Evolutionary conservation across 371 early-diverging fungal species (phyloP), one percentile per base, ranked within the genome.

Genomic region (Mucor circinelloides): DNA sequence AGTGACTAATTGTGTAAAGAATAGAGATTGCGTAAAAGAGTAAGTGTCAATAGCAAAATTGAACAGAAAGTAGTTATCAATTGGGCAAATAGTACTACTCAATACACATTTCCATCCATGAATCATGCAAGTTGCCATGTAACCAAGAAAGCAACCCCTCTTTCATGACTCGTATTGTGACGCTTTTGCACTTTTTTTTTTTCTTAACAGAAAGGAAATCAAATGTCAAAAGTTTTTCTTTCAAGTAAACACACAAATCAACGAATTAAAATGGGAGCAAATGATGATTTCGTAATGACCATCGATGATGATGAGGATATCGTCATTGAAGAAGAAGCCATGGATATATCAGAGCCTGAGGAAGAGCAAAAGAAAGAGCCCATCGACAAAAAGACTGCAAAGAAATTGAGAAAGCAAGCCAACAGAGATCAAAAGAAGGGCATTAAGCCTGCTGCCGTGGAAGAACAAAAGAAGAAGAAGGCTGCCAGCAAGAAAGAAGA

Each of bases 221-320:
- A 56, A 56, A 19, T 58, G 58, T 58, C 58, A 58, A 58, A 58
- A 58, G 58, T 58, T 58, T 57, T 57, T 57, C 36, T 28, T 30
- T 21, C 28, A 31, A 56, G 12, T 56, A 56, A 15, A 27, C 10
- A 54, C 15, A 54, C 58, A 38, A 42, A 60, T 55, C 55, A 15
- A 15, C 13, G 17, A n/a, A 55, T 21, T 23, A 63, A 69, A 52
- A 64, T 58, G 60, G 56, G 58, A 38, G 46, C 61, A 62, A 62
- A 44, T 27, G 82, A 86, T 76, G 92, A 90, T 71, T 91, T 93
- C 84, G 82, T 93, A 42, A 91, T 91, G 91, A 93, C 93, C 32
- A 91, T 93, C 68, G 88, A 89, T 67, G 93, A 93, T 66, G 88
- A 89, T 68, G 91, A 91, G 64, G 82, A 86, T 66, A 76, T 85